Base-by-base conservation (phyloP, 345 rosid species). In the Euphorbia tirucalli region DNA sequence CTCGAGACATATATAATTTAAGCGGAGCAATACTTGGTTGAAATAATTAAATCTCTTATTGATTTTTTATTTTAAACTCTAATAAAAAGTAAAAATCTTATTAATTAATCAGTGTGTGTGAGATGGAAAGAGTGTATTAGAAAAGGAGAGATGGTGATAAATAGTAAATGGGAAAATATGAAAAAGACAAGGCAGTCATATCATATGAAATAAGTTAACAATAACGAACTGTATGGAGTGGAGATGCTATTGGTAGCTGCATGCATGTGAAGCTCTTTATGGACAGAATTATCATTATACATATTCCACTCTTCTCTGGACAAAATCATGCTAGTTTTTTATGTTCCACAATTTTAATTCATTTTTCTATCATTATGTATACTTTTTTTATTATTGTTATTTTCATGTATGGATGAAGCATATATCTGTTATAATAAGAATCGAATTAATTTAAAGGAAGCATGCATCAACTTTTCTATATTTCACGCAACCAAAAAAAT, bases 231-330 rank as follows among this genome's bases (percentile, higher is more conserved):
- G n/a, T n/a, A n/a, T 35, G 39, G 39, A 44, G 18, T 6, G 49
- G 50, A 41, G 31, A 63, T 63, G 30, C 10, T 39, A 63, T 35
- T 46, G 52, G 52, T 46, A 46, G 52, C 52, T 46, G 22, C 8
- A n/a, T 21, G 67, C 67, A 39, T 63, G 67, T 63, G 50, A 11
- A n/a, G 1, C 48, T 39, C 50, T 63, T 63, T 39, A 63, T 39
- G 50, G 50, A 39, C 67, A 63, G 28, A 63, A 63, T 63, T 43
- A 63, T 39, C 67, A 7, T 46, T 41, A n/a, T n/a, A n/a, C 11
- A 5, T 10, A 41, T 61, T 2, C 15, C 46, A 61, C 24, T 35
- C 21, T 63, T 22, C 27, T 62, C 14, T 35, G 49, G 49, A 63
- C 67, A 63, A 21, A 37, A 39, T 63, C 30, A 63, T 63, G 50